phyloP scores from a whole-genome alignment of 345 rosid genomes.

The Nasturtium officinale region DNA sequence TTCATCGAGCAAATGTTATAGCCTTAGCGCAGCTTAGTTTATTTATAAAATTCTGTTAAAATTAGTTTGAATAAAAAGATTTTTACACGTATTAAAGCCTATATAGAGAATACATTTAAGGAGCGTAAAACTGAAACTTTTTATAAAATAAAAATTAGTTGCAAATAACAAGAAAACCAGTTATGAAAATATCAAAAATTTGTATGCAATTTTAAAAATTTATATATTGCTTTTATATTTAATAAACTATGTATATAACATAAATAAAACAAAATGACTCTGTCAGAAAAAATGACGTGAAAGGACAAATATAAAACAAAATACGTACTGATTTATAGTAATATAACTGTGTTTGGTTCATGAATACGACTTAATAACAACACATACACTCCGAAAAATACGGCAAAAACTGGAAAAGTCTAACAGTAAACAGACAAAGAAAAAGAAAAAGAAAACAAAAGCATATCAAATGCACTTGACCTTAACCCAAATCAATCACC shows the following conservation, averaged over 20 bases:
- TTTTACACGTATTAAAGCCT: too few species aligned
- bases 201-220: too few species aligned
- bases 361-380: conserved; percentile 31
- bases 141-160: too few species aligned
- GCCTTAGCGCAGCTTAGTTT: not conserved
- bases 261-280: not conserved
- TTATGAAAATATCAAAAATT: too few species aligned
- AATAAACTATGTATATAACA: too few species aligned
- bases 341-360: conserved; percentile 26
- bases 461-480: not conserved
- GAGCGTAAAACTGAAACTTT: too few species aligned
- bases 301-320: not conserved
- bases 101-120: too few species aligned
- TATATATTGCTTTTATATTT: too few species aligned
- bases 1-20: not conserved
- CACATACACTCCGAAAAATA: conserved; percentile 27
- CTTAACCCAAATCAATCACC: conserved; percentile 13
- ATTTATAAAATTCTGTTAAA: too few species aligned
- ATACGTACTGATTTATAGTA: not conserved
- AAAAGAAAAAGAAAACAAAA: not conserved
- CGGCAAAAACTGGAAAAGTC: conserved; percentile 25
- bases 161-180: too few species aligned
- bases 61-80: too few species aligned
- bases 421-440: not conserved
- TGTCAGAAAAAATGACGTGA: not conserved